Evolutionary conservation across 2,329 filamentous ascomycete genomes (phyloP), one percentile per base, ranked within the genome.

Genomic region (Apiospora koreana): DNA sequence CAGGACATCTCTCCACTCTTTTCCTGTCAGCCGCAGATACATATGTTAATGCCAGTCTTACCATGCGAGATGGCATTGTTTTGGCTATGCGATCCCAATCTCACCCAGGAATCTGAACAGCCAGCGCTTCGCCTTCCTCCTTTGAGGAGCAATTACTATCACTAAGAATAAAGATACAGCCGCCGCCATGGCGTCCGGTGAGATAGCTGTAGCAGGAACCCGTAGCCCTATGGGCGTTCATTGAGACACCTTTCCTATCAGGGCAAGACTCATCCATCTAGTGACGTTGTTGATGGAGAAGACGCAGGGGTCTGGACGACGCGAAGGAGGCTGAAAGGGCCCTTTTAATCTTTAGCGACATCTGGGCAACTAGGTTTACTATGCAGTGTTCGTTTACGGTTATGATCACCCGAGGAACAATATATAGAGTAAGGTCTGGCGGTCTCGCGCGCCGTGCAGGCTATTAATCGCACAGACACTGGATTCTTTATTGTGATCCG

Each of bases 321-420:
- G 54, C 54, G 54, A 62, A 62, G 54, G 54, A 62, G 9, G 54
- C 28, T 38, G 54, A 62, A 38, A n/a, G 31, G 31, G 54, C 8
- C 31, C 54, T 31, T 62, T 8, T 35, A 62, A 38, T n/a, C 54
- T 38, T 23, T 62, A 62, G 54, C 31, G 18, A 38, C 54, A 5
- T 38, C 54, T 62, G 21, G 54, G 54, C 54, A 28, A 38, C 54
- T 62, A 62, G 54, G 54, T 62, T 62, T 38, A 38, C 54, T 62
- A 21, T 38, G 50, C 31, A 38, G 12, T 38, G 21, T 38, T 35
- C 21, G 31, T 62, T 62, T 38, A 38, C n/a, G 54, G 31, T 46
- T n/a, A 46, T 46, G 43, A 46, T 46, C 3, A 12, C 14, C 21
- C 16, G 4, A 9, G 28, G 3, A 35, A 21, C 10, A 62, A 35